A percentile compares a stretch with the other conserved stretches of the same genome.
These are phyloP conservation scores for Knoxdaviesia capensis DNA, from an alignment of 2,329 filamentous ascomycete species.

Conservation along the genomic window DNA sequence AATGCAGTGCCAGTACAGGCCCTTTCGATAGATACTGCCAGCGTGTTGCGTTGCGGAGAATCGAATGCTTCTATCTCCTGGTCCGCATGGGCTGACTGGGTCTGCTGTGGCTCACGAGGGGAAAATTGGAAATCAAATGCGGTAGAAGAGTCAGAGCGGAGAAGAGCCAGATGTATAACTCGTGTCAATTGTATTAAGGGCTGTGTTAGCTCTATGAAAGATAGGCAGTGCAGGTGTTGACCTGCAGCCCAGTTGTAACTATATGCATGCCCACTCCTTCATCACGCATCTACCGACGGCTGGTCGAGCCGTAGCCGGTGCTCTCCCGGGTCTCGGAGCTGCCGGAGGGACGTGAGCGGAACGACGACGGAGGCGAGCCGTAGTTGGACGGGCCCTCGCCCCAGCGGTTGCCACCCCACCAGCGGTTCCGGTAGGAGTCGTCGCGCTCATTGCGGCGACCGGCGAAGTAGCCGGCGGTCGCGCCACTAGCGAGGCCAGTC, in stretches of 20 bases:
- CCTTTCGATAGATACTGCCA: too few species aligned
- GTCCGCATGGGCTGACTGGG: too few species aligned
- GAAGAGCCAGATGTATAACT: not conserved
- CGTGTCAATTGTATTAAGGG: not conserved
- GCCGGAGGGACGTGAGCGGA: not conserved
- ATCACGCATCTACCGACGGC: slow-evolving; percentile 23
- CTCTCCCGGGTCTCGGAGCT: slow-evolving; percentile 22
- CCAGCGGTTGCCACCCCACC: too few species aligned
- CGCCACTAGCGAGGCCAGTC: slow-evolving; percentile 46
- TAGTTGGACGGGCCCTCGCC: not conserved
- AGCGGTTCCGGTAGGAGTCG: slow-evolving; percentile 4
- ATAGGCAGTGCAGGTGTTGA: not conserved
- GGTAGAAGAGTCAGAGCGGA: not conserved
- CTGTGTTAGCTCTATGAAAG: not conserved
- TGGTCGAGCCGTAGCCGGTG: slow-evolving; percentile 55
- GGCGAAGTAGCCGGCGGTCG: slow-evolving; percentile 46
- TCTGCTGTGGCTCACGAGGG: not conserved
- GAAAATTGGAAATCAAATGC: slow-evolving; percentile 1
- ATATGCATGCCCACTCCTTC: too few species aligned
- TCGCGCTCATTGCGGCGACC: slow-evolving; percentile 22
- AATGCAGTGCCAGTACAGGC: too few species aligned
- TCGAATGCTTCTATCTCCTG: too few species aligned
- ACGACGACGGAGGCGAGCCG: slow-evolving; percentile 2
- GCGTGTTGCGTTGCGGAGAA: too few species aligned
- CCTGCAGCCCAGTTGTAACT: not conserved